Percentiles rank a stretch among this genome's conserved stretches.
These are phyloP conservation scores for Sideroxylon spinosum DNA, from an alignment of 179 eudicot species.

Conservation along the genomic window DNA sequence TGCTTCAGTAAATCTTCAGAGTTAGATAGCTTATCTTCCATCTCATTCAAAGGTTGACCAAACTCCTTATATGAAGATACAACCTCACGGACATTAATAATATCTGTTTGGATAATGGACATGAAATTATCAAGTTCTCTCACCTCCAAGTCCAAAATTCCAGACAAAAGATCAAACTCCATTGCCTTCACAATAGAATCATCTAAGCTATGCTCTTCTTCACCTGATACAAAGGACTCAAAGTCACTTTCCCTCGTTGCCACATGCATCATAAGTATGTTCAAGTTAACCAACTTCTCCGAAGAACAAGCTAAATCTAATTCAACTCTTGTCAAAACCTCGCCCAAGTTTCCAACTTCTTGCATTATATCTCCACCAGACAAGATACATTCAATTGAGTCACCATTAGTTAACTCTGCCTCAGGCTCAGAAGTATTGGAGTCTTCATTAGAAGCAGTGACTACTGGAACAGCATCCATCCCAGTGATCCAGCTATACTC, in stretches of 20 bases:
- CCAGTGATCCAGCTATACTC: constrained; percentile 14
- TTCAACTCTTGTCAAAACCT: constrained; percentile 48
- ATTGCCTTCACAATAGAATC: constrained; percentile 49
- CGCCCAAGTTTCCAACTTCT: constrained; percentile 36
- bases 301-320: constrained; percentile 62
- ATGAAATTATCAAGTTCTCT: constrained; percentile 45
- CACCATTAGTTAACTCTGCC: constrained; percentile 29
- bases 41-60: constrained; percentile 31
- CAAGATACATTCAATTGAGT: constrained; percentile 28
- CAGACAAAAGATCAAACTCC: constrained; percentile 68
- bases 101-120: constrained; percentile 44
- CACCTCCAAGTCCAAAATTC: constrained; percentile 67
- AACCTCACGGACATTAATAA: constrained; percentile 33
- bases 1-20: constrained; percentile 64
- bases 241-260: constrained; percentile 70
- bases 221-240: constrained; percentile 53
- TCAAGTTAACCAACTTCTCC: constrained; percentile 79
- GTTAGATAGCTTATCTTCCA: constrained; percentile 56
- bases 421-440: constrained; percentile 38
- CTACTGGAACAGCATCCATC: constrained; percentile 36
- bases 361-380: constrained; percentile 39
- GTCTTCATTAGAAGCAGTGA: constrained; percentile 34
- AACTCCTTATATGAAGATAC: constrained; percentile 41
- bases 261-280: constrained; percentile 71
- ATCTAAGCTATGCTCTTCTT: constrained; percentile 31